A percentile compares a stretch with the other conserved stretches of the same genome.
Conservation (phyloP, 148 eudicot species). For the Rhododendron ovatum region DNA sequence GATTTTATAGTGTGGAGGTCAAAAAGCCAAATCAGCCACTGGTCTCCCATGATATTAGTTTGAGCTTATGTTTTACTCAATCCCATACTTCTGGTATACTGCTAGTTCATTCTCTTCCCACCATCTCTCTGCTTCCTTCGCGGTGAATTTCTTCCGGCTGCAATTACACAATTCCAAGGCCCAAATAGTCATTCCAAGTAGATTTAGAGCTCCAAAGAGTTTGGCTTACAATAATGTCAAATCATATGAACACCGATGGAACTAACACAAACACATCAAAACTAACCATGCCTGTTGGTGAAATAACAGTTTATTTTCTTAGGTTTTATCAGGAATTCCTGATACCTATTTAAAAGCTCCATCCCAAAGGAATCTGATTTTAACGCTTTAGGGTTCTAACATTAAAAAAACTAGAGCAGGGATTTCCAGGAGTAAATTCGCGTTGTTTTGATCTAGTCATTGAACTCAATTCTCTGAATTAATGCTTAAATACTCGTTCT, state of each 20-base stretch:
- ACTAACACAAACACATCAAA: not conserved
- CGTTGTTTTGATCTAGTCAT: not conserved
- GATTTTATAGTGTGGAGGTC: not conserved
- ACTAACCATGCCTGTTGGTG: not conserved
- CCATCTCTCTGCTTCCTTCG: slow-evolving; percentile 32
- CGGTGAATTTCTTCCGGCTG: slow-evolving; percentile 28
- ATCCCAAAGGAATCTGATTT: not conserved
- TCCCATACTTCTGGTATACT: slow-evolving; percentile 20
- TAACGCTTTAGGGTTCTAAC: not conserved
- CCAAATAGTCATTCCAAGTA: not conserved
- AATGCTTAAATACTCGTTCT: not conserved
- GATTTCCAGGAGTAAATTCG: not conserved
- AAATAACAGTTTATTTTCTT: not conserved
- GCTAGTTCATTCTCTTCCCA: slow-evolving; percentile 26
- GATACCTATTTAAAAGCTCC: not conserved
- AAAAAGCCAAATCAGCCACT: not conserved
- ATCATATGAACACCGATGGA: not conserved
- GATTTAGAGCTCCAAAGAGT: not conserved
- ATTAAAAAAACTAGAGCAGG: not conserved
- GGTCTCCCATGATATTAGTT: not conserved
- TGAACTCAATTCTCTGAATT: not conserved
- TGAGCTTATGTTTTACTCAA: slow-evolving; percentile 21
- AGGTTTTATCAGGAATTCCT: not conserved
- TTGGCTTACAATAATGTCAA: not conserved
- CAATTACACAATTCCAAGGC: slow-evolving; percentile 14